These are phyloP conservation scores for Colletotrichum viniferum DNA, from an alignment of 2,329 filamentous ascomycete species.

Conservation along the genomic window DNA sequence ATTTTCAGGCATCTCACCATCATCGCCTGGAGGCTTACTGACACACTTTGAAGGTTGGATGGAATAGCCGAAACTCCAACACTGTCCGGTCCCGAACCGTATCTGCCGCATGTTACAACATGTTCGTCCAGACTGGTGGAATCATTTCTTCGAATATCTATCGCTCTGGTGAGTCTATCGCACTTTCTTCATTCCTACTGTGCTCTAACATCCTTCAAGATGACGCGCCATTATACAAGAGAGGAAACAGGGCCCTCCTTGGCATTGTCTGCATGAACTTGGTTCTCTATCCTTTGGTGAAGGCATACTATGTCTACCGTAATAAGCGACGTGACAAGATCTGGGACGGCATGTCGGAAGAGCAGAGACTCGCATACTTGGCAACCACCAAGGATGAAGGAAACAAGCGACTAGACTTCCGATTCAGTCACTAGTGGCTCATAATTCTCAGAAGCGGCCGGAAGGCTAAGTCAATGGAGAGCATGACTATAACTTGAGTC, in stretches of 20 bases:
- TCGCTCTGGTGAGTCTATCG: conserved; percentile 29
- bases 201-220: conserved; percentile 25
- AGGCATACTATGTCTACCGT: conserved; percentile 37
- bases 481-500: too few relatives aligned
- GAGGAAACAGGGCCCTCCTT: conserved; percentile 61
- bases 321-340: conserved; percentile 30
- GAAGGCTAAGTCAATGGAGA: too few relatives aligned
- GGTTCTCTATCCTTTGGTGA: conserved; percentile 31
- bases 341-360: conserved; percentile 34
- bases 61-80: conserved; percentile 61
- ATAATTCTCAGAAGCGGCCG: too few relatives aligned
- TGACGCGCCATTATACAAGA: conserved; percentile 51
- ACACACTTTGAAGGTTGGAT: conserved; percentile 34
- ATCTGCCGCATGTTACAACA: conserved; percentile 68
- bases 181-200: conserved; percentile 35
- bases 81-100: conserved; percentile 66
- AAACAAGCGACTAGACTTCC: conserved; percentile 48
- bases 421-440: conserved; percentile 30
- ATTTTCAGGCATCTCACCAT: fast-evolving
- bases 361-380: conserved; percentile 32
- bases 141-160: conserved; percentile 48
- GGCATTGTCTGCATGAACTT: conserved; percentile 43
- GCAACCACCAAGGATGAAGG: conserved; percentile 46
- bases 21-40: neutral
- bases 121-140: conserved; percentile 48